Evolutionary conservation across 192 early-diverging fungal species (phyloP), one percentile per base, ranked within the genome.

Genomic region (Gaertneriomyces semiglobifer): DNA sequence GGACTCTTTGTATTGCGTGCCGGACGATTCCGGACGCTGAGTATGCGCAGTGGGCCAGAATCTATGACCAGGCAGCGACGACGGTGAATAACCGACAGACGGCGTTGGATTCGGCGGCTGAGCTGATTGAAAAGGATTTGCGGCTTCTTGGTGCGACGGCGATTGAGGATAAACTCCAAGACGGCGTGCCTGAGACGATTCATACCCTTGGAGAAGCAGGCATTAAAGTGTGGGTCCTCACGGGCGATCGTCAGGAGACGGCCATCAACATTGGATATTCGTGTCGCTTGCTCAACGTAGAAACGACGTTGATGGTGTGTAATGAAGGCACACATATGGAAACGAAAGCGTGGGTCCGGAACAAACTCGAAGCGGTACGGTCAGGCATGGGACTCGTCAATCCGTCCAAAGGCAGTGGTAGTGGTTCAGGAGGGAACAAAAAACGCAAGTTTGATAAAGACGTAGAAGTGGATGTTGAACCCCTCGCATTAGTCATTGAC

Each of bases 221-320:
- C 9, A 96, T 98, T 74, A 94, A 94, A 69, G 85, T 98, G 55
- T 98, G 95, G 95, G 94, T 99, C 6, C 75, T 99, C 57, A 99
- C 96, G 4, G 96, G 96, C 43, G 96, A 99, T 77, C 77, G 94
- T 45, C 95, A 98, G 72, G 96, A 99, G 77, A 99, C 96, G 1
- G 96, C 96, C 12, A 96, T 99, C 79, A 98, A 99, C 77, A 98
- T 99, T 77, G 96, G 95, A n/a, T 96, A 94, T 72, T 90, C 88
- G 44, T 96, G 94, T 79, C 95, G 96, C 73, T 80, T 99, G 42
- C 84, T 99, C 56, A 90, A 89, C 53, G 93, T 94, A 62, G 95
- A 95, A 55, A 96, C 95, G 90, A 83, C 85, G 46, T 74, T 99
- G 39, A 89, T 98, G 54, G 84, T 98, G 51, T 92, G 92, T 69